Base-by-base conservation (phyloP, 2,329 filamentous ascomycete genomes). In the Cordyceps cicadae region DNA sequence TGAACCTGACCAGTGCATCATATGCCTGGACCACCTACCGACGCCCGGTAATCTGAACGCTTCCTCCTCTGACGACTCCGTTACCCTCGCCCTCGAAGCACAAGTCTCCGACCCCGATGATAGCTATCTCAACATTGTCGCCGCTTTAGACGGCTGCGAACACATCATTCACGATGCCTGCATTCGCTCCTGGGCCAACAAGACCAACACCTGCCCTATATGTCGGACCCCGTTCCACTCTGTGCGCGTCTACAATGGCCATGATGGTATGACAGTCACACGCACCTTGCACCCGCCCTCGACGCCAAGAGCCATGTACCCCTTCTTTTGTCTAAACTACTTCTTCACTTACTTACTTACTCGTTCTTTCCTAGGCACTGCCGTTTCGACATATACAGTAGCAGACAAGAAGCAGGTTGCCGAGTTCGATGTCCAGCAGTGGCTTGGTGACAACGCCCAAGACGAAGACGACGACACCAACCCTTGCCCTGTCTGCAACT, bases 191-290 rank as follows among this genome's bases (percentile, higher is more conserved):
- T 99, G 94, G 94, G 91, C 93, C 51, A 90, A 95, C 75, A 89
- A 95, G 73, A 93, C 94, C 65, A 99, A 97, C 76, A 97, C 92
- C 72, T 99, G 94, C 74, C 94, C 94, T 51, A 96, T 99, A 74
- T 99, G 94, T 76, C 89, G 94, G 67, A 89, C 90, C 68, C 86
- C 83, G 64, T 97, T 99, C 78, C 93, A 97, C 75, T 78, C 88
- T 68, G 92, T 99, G 66, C 86, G 94, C 71, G 86, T 99, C 63
- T 88, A 88, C 73, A 85, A 89, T 70, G 85, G 82, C 66, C 77
- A 92, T 69, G 89, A 90, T 80, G 90, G 91, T 94, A 83, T 76
- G 84, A 64, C 60, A 55, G 62, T 34, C 60, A 49, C 59, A 57
- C 50, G 62, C 65, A 49, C 62, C 62, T 34, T 59, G 45, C 59